These are phyloP conservation scores for Neurospora discreta DNA, from an alignment of 495 filamentous ascomycete species.

Conservation along the genomic window DNA sequence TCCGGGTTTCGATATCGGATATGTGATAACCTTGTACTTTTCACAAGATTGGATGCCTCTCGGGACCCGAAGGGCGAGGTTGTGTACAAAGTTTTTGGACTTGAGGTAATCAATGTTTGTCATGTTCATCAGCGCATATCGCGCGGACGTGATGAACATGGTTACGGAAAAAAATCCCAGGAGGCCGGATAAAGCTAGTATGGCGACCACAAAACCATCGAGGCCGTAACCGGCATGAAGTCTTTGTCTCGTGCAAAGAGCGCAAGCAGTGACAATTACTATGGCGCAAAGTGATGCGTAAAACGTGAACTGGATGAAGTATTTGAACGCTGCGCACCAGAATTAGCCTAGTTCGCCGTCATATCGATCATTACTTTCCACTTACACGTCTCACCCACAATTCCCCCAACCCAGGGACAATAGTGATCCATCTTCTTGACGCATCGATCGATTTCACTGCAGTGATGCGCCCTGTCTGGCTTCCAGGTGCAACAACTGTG, in stretches of 20 bases:
- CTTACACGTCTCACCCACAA: slow-evolving; percentile 64
- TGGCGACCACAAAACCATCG: slow-evolving; percentile 28
- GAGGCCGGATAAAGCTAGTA: slow-evolving; percentile 39
- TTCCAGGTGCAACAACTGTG: slow-evolving; percentile 71
- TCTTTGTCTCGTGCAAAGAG: slow-evolving; percentile 21
- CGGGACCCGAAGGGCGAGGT: slow-evolving; percentile 66
- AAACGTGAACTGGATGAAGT: slow-evolving; percentile 73
- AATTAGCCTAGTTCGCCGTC: background rate
- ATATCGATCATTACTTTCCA: background rate
- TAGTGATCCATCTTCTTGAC: slow-evolving; percentile 88
- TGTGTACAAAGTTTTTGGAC: slow-evolving; percentile 49
- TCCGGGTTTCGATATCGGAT: slow-evolving; percentile 23
- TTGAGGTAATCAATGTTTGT: slow-evolving; percentile 75
- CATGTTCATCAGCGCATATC: slow-evolving; percentile 57
- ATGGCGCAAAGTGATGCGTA: slow-evolving; percentile 60
- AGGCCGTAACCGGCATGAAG: slow-evolving; percentile 10
- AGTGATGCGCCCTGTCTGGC: slow-evolving; percentile 75
- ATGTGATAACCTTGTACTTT: slow-evolving; percentile 28
- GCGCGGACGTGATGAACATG: slow-evolving; percentile 60
- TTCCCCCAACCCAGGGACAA: slow-evolving; percentile 90
- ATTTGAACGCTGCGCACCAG: slow-evolving; percentile 54
- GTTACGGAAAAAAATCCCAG: slow-evolving; percentile 66
- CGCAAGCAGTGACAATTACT: slow-evolving; percentile 43
- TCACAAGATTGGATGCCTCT: slow-evolving; percentile 30
- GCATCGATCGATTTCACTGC: slow-evolving; percentile 67